Evolutionary conservation across 768 basidiomycete genomes (phyloP).

Genomic region (Boletus sensibilis): DNA sequence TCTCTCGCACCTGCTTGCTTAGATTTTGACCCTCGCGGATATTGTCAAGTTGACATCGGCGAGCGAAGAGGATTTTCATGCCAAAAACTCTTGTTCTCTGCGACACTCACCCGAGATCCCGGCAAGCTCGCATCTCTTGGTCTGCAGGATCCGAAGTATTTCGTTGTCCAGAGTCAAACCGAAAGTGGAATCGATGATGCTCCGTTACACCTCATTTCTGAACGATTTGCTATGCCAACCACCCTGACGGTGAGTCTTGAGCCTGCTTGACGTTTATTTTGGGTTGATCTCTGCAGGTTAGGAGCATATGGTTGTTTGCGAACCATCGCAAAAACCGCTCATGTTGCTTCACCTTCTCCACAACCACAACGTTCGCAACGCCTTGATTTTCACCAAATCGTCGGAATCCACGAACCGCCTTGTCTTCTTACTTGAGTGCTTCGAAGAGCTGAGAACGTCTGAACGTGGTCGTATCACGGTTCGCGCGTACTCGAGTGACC

Average conservation of each 20-base stretch:
- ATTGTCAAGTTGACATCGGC: constrained; percentile 48
- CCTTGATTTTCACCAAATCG: constrained; percentile 95
- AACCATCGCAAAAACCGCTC: constrained; percentile 80
- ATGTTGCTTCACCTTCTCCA: constrained; percentile 86
- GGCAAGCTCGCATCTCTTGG: constrained; percentile 85
- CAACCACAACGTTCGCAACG: constrained; percentile 55
- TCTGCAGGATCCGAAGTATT: constrained; percentile 80
- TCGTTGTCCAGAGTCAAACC: constrained; percentile 66
- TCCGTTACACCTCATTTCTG: constrained; percentile 58
- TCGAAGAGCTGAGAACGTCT: constrained; percentile 51
- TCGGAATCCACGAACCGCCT: constrained; percentile 87
- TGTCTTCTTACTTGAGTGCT: constrained; percentile 77
- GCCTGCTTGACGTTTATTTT: neutral
- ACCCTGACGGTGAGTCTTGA: constrained; percentile 59
- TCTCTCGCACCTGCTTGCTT: constrained; percentile 63
- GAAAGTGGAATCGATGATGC: constrained; percentile 36
- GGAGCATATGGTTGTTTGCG: constrained; percentile 87
- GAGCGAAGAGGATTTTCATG: constrained; percentile 67
- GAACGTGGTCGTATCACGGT: constrained; percentile 40
- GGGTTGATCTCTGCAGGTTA: constrained; percentile 30
- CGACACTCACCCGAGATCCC: constrained; percentile 92
- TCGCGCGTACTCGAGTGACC: constrained; percentile 85
- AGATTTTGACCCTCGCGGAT: constrained; percentile 15
- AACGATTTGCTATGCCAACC: constrained; percentile 79
- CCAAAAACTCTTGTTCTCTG: constrained; percentile 95